Percentiles rank a stretch among this genome's conserved stretches.
phyloP scores from a whole-genome alignment of 2,329 filamentous ascomycete genomes.

The Pyrenochaeta sp. region DNA sequence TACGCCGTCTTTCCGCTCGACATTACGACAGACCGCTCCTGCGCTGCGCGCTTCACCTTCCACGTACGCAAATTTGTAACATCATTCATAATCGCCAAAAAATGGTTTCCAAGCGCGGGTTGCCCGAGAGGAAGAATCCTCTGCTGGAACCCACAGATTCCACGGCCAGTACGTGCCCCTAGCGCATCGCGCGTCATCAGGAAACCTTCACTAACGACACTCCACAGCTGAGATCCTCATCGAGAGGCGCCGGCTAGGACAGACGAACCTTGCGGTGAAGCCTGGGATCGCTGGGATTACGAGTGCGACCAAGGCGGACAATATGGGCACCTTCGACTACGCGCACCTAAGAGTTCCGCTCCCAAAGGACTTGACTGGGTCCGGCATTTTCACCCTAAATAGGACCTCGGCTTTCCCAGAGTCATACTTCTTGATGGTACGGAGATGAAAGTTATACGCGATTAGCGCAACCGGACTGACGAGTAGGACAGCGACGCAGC shows the following conservation, averaged over 20 bases:
- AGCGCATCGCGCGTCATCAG: slow-evolving; percentile 36
- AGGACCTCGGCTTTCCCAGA: slow-evolving; percentile 72
- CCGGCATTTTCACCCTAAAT: slow-evolving; percentile 85
- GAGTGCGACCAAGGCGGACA: slow-evolving; percentile 75
- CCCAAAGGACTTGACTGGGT: slow-evolving; percentile 84
- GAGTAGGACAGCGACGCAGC: slow-evolving; percentile 71
- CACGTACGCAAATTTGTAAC: slow-evolving; percentile 20
- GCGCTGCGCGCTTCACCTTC: slow-evolving; percentile 39
- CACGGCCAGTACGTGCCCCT: slow-evolving; percentile 66
- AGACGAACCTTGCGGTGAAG: slow-evolving; percentile 88
- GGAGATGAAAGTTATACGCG: slow-evolving; percentile 34
- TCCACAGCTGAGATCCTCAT: slow-evolving; percentile 67
- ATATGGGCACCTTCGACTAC: slow-evolving; percentile 90
- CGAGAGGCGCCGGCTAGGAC: slow-evolving; percentile 84
- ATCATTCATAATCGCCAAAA: slow-evolving; percentile 21
- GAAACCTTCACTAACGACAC: slow-evolving; percentile 29
- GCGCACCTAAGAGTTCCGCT: slow-evolving; percentile 92
- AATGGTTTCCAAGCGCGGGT: slow-evolving; percentile 53
- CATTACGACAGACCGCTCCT: slow-evolving; percentile 20
- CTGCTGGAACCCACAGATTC: slow-evolving; percentile 69
- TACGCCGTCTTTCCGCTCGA: slow-evolving; percentile 17
- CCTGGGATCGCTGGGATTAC: slow-evolving; percentile 75
- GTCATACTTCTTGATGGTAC: slow-evolving; percentile 93
- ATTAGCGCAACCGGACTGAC: slow-evolving; percentile 37
- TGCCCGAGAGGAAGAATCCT: slow-evolving; percentile 71